phyloP scores from a whole-genome alignment of 257 asterid species.

The Thymus quinquecostatus region DNA sequence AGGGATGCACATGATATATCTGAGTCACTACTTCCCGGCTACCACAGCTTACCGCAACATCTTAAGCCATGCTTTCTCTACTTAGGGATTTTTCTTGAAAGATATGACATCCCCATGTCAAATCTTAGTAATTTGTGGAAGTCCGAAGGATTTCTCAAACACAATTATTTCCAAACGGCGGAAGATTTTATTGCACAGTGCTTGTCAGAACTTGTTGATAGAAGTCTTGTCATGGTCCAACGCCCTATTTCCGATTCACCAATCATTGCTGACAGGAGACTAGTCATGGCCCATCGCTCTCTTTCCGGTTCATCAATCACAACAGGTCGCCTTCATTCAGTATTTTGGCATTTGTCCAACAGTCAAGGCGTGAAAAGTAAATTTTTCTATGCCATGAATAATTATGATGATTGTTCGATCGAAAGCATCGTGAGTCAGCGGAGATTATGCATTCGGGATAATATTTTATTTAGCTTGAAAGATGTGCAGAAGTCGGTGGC shows the following conservation, averaged over 20 bases:
- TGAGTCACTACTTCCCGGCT: constrained; percentile 23
- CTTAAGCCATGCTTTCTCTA: neutral
- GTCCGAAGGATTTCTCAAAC: constrained; percentile 24
- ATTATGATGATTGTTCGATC: neutral
- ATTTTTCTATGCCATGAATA: neutral
- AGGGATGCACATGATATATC: too few species aligned
- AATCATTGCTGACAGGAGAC: too few species aligned
- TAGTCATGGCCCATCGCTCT: too few species aligned
- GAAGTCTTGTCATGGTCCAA: constrained; percentile 9
- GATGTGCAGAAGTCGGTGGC: neutral
- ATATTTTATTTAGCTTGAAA: neutral
- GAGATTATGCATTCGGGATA: neutral
- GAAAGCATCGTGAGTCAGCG: neutral
- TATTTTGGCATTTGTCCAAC: neutral
- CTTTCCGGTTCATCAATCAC: too few species aligned
- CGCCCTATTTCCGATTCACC: neutral
- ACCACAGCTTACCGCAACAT: constrained; percentile 26
- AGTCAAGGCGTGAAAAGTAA: neutral
- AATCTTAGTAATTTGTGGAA: constrained; percentile 9
- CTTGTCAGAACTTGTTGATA: constrained; percentile 8
- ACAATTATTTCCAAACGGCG: neutral
- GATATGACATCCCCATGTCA: neutral
- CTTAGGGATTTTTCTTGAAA: neutral
- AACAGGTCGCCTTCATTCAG: constrained; percentile 6
- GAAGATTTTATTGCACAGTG: neutral